phyloP scores from a whole-genome alignment of 1,139 yeast species.

The Casaregolazyma suthepensis region DNA sequence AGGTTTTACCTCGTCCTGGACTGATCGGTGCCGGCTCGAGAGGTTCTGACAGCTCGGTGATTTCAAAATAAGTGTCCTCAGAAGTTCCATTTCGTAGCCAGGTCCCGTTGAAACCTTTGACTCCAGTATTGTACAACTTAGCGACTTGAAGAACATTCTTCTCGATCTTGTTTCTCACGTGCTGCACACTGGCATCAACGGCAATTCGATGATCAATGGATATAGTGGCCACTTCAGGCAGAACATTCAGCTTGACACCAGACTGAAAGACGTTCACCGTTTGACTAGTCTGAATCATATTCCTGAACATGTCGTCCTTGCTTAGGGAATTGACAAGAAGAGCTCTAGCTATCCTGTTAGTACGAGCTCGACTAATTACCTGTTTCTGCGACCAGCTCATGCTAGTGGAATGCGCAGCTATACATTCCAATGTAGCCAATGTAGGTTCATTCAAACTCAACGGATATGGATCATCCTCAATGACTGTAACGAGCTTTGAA shows the following conservation, averaged over 20 bases:
- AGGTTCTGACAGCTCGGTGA: slow-evolving; percentile 21
- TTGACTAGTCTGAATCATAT: slow-evolving; percentile 52
- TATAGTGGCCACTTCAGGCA: slow-evolving; percentile 56
- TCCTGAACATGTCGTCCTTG: slow-evolving; percentile 27
- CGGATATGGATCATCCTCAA: slow-evolving; percentile 47
- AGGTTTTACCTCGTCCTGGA: slow-evolving; percentile 42
- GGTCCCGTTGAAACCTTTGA: slow-evolving; percentile 8
- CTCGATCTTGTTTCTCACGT: slow-evolving; percentile 35
- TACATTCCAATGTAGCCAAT: slow-evolving; percentile 41
- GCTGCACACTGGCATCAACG: slow-evolving; percentile 40
- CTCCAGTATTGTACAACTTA: slow-evolving; percentile 39
- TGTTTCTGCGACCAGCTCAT: slow-evolving; percentile 18
- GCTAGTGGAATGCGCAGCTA: slow-evolving; percentile 38
- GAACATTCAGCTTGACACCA: slow-evolving; percentile 59
- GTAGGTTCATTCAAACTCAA: slow-evolving; percentile 49
- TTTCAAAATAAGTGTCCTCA: slow-evolving; percentile 37
- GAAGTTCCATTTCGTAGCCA: slow-evolving; percentile 6
- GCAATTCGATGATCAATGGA: slow-evolving; percentile 52
- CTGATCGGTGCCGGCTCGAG: slow-evolving; percentile 59
- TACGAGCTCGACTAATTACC: slow-evolving; percentile 14
- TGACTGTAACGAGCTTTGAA: slow-evolving; percentile 43
- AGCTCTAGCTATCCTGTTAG: slow-evolving; percentile 10
- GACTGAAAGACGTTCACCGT: slow-evolving; percentile 57
- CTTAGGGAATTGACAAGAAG: slow-evolving; percentile 12
- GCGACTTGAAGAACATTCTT: slow-evolving; percentile 38